Conservation (phyloP, 1,284 basidiomycete genomes). For the Ustilago tritici region DNA sequence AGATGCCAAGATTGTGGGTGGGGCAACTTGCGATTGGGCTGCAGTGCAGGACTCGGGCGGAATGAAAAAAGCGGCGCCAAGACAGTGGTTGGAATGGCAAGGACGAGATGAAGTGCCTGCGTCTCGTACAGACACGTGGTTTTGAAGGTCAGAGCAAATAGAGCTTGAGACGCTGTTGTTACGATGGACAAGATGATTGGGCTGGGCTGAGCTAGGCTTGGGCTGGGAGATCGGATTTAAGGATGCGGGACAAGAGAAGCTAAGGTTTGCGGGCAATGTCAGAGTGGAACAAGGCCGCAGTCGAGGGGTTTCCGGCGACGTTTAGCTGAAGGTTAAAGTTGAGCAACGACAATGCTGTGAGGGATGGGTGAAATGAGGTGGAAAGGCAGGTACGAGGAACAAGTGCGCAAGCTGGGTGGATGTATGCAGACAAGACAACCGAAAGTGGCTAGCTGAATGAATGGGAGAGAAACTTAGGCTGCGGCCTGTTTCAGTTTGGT, state of each 20-base stretch:
- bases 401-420: not conserved
- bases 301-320: slow-evolving; percentile 5
- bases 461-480: not conserved
- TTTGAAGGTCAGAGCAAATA: not conserved
- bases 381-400: slow-evolving; percentile 1
- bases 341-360: not conserved
- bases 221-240: not conserved
- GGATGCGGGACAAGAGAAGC: not conserved
- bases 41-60: not conserved
- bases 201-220: not conserved
- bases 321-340: not conserved
- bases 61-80: not conserved
- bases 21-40: not conserved
- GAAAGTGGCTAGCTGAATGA: not conserved
- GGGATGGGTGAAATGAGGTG: not conserved
- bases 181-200: not conserved
- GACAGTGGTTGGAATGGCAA: not conserved
- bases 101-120: slow-evolving; percentile 7
- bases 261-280: not conserved
- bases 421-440: not conserved
- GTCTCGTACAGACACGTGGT: not conserved
- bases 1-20: not conserved
- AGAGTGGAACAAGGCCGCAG: not conserved
- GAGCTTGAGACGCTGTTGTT: not conserved
- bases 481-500: not conserved